Base-by-base conservation (phyloP, 140 eudicot genomes). In the Bidens hawaiensis region DNA sequence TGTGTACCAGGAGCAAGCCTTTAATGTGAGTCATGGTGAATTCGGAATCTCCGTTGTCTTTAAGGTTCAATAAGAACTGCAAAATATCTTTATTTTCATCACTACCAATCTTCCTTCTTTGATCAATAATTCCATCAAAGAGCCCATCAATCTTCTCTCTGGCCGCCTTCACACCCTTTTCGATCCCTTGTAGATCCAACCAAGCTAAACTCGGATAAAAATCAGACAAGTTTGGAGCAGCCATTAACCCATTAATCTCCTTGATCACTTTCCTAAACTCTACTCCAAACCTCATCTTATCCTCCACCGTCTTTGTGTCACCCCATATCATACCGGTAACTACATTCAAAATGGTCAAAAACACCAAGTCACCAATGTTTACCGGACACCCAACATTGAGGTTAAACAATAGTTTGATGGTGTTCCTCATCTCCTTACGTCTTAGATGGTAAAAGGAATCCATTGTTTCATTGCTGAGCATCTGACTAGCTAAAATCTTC, bases 281-380 rank as follows among this genome's bases (percentile, higher is more conserved):
- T 18, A 61, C 51, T 27, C 74, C 85, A 14, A 76, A 27, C 1
- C 43, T 22, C 3, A 28, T 78, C 68, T 72, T 65, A 50, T 75
- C 82, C 34, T 72, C 69, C 19, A 49, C 82, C 65, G 36, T 27
- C 24, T 78, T 34, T 1, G 81, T 60, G 1, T 81, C 82, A 14
- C 93, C 93, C 93, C 93, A 84, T 58, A 81, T 40, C 87, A 81
- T 84, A 25, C 62, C 69, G 30, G 80, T 84, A 12, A 84, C 60
- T 14, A 81, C 81, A 56, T 81, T 78, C 18, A 84, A 23, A 15
- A 74, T 62, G 3, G 73, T 75, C 68, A 68, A 11, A 41, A 84
- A 84, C 85, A 81, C 56, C 43, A 74, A 71, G 19, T 84, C 85
- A 0, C 87, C 87, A 5, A 81, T 25, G 43, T 81, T 72, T 18